A percentile compares a stretch with the other conserved stretches of the same genome.
Evolutionary conservation across 78 protist genomes (phyloP).

Genomic region (Polysphondylium violaceum): DNA sequence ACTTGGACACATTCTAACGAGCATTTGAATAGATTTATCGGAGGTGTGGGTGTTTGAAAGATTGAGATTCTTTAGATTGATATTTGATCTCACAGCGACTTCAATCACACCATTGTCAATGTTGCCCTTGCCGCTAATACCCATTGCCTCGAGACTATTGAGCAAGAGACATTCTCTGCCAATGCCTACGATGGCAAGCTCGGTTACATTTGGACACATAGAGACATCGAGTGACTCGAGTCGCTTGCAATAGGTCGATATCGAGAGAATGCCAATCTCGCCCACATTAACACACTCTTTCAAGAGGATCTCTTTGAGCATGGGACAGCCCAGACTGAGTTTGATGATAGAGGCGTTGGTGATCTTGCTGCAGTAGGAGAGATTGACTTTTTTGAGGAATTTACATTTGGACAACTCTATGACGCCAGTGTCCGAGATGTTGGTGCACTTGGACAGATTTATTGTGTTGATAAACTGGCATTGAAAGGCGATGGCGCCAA

Average conservation of each 20-base stretch:
- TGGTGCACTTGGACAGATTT: background rate
- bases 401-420: constrained; percentile 34
- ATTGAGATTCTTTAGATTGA: background rate
- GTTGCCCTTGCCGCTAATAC: background rate
- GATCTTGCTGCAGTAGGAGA: background rate
- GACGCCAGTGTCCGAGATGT: constrained; percentile 18
- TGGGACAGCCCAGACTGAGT: constrained; percentile 35
- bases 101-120: constrained; percentile 31
- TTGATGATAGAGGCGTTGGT: constrained; percentile 41
- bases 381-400: constrained; percentile 2
- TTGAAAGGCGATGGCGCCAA: constrained; percentile 8
- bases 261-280: constrained; percentile 37
- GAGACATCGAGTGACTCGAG: constrained; percentile 16
- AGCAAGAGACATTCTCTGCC: constrained; percentile 56
- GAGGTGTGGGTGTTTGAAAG: background rate
- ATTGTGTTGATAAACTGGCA: constrained; percentile 15
- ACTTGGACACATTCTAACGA: constrained; percentile 30
- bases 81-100: constrained; percentile 44
- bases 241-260: constrained; percentile 57
- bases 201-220: constrained; percentile 38
- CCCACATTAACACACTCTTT: constrained; percentile 33
- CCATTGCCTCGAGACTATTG: background rate
- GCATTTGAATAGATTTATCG: background rate
- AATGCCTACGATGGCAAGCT: constrained; percentile 48
- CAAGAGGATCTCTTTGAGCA: constrained; percentile 17